Percentiles rank a stretch among this genome's conserved stretches.
These are phyloP conservation scores for Myriosclerotinia duriaeana DNA, from an alignment of 2,329 filamentous ascomycete genomes.

Conservation along the genomic window DNA sequence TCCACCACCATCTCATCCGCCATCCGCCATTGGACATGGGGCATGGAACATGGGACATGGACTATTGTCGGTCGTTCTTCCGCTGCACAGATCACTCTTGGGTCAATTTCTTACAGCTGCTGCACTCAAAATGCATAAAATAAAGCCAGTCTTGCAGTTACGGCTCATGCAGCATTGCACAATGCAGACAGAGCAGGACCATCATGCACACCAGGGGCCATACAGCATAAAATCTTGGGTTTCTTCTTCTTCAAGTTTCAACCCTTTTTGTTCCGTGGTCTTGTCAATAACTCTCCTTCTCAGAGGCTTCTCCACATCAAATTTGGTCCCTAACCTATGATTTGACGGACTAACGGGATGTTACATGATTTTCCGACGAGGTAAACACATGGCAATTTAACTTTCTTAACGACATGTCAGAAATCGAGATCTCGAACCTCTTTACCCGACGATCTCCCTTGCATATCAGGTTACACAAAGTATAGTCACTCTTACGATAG, in stretches of 20 bases:
- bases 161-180: no score
- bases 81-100: conserved; percentile 23
- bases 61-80: conserved; percentile 13
- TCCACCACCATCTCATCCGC: neutral
- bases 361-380: conserved; percentile 10
- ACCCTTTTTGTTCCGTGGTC: neutral
- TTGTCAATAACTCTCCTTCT: neutral
- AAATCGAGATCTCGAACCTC: conserved; percentile 21
- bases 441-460: conserved; percentile 14
- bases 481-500: conserved; percentile 13
- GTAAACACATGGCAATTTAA: conserved; percentile 17
- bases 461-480: conserved; percentile 21
- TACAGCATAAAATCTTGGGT: conserved; percentile 15
- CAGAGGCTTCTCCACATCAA: neutral
- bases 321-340: neutral
- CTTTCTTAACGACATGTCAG: conserved; percentile 12
- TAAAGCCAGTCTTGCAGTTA: conserved; percentile 19
- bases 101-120: conserved; percentile 23
- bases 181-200: no score
- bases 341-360: neutral
- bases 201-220: conserved; percentile 20
- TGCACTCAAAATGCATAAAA: conserved; percentile 9
- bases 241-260: neutral
- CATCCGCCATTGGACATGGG: no score
- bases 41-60: conserved; percentile 1